Percentiles rank a stretch among this genome's conserved stretches.
Conservation (phyloP, 306 rosid genomes). For the Quercus bicolor region DNA sequence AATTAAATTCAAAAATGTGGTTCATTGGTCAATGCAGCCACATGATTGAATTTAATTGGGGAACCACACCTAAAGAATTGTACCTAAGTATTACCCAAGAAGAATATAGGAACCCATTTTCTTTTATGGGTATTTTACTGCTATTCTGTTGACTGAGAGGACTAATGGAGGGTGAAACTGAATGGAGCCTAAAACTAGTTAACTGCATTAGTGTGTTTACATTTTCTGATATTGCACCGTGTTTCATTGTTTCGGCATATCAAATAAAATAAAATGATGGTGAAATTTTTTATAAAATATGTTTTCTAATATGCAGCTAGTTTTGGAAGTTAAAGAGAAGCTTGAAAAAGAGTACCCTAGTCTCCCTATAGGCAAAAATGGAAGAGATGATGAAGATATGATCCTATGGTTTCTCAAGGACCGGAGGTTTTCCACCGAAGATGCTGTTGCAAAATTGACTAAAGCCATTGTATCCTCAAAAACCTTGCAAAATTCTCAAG, state of each 20-base stretch:
- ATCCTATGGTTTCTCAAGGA: conserved; percentile 93
- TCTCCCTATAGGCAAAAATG: conserved; percentile 82
- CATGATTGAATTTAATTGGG: no score
- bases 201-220: not conserved
- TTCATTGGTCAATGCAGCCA: no score
- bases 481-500: not conserved
- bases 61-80: no score
- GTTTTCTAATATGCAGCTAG: conserved; percentile 49
- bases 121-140: not conserved
- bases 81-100: no score
- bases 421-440: conserved; percentile 63
- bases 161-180: not conserved
- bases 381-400: conserved; percentile 98
- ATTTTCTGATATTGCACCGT: not conserved
- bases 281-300: not conserved
- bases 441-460: conserved; percentile 61
- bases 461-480: conserved; percentile 82
- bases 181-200: not conserved
- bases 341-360: conserved; percentile 53
- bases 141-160: not conserved
- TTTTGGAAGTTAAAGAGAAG: conserved; percentile 74
- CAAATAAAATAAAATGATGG: not conserved
- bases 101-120: not conserved
- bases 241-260: not conserved
- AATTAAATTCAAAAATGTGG: no score